A percentile compares a stretch with the other conserved stretches of the same genome.
Conservation (phyloP, 2,329 filamentous ascomycete genomes). For the Cytospora piceae region DNA sequence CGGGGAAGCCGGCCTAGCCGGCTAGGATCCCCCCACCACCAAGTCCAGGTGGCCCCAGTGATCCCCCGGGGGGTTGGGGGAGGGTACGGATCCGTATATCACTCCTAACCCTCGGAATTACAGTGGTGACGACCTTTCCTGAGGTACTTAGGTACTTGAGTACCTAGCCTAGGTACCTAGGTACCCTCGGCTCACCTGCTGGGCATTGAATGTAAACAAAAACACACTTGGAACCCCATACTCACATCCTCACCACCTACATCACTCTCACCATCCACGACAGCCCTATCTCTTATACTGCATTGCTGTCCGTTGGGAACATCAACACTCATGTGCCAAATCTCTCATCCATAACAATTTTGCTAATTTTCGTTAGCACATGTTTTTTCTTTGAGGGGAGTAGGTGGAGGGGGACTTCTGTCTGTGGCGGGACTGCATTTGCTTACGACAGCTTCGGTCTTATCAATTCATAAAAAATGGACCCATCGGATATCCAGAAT, state of each 20-base stretch:
- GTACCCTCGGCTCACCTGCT: background rate
- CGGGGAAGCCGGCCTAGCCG: background rate
- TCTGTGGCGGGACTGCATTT: slow-evolving; percentile 4
- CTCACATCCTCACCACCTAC: background rate
- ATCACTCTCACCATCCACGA: background rate
- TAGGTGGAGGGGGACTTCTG: background rate
- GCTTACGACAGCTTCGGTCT: slow-evolving; percentile 10
- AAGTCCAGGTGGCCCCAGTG: too few relatives aligned
- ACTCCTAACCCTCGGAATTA: background rate
- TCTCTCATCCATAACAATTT: background rate
- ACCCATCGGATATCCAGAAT: slow-evolving; percentile 8
- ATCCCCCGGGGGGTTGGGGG: background rate
- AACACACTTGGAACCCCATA: background rate
- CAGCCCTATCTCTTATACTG: too few relatives aligned
- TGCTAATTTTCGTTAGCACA: background rate
- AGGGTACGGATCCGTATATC: background rate
- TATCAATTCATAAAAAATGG: slow-evolving; percentile 22
- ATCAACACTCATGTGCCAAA: background rate
- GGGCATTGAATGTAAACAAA: background rate
- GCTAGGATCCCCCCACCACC: too few relatives aligned
- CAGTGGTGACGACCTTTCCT: background rate
- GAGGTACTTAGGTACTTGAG: background rate
- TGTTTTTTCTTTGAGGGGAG: background rate
- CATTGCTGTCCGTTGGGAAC: background rate
- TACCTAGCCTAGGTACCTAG: background rate